phyloP scores from a whole-genome alignment of 176 grass and related monocot genomes.

The Cymbopogon citratus region DNA sequence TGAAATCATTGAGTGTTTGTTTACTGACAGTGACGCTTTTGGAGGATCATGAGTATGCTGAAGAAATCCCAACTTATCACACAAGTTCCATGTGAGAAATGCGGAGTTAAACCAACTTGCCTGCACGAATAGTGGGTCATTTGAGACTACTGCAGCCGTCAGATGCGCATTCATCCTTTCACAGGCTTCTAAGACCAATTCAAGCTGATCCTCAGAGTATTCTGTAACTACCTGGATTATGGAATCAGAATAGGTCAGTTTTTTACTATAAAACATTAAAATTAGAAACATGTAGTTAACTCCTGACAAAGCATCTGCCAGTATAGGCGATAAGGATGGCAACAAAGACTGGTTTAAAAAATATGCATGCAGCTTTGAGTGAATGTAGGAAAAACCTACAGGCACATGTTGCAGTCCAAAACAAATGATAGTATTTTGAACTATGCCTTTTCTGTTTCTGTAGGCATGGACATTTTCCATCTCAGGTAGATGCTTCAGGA shows the following conservation, averaged over 20 bases:
- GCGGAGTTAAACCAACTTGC: slow-evolving; percentile 21
- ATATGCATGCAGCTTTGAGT: not conserved
- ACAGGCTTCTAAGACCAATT: slow-evolving; percentile 68
- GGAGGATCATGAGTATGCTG: not conserved
- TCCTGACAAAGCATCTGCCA: not conserved
- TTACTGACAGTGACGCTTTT: not conserved
- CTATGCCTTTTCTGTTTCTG: not conserved
- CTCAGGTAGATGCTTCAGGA: not conserved
- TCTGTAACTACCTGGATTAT: slow-evolving; percentile 65
- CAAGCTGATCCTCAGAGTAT: slow-evolving; percentile 70
- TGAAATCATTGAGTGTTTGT: not conserved
- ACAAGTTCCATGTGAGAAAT: not conserved
- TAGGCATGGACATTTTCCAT: not conserved
- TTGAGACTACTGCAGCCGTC: slow-evolving; percentile 93
- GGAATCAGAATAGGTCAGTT: not conserved
- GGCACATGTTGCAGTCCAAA: not conserved
- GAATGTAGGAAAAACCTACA: not conserved
- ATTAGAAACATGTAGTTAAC: too few relatives aligned
- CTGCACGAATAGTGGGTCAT: slow-evolving; percentile 83
- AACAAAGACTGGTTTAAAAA: not conserved
- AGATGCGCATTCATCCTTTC: slow-evolving; percentile 91
- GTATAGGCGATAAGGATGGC: not conserved
- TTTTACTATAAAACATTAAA: not conserved
- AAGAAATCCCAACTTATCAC: not conserved
- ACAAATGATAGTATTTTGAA: not conserved